These are phyloP conservation scores for Biscogniauxia mediterranea DNA, from an alignment of 2,329 filamentous ascomycete genomes.

Conservation along the genomic window DNA sequence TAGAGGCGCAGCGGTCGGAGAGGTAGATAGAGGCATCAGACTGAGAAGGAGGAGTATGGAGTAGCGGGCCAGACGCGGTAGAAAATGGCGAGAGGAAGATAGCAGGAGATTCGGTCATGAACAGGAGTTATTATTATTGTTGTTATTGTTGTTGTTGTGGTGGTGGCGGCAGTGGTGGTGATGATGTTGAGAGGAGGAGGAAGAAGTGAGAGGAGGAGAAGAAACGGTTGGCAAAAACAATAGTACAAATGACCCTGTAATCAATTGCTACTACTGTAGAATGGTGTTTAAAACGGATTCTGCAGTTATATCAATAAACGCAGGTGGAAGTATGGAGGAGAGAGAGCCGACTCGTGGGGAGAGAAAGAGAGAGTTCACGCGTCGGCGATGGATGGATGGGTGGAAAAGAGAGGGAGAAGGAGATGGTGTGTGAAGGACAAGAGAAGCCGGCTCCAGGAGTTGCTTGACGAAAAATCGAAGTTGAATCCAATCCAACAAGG, in stretches of 20 bases:
- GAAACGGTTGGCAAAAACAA: slow-evolving; percentile 22
- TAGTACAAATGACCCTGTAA: slow-evolving; percentile 27
- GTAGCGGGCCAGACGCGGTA: slow-evolving; percentile 32
- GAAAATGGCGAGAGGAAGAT: slow-evolving; percentile 1
- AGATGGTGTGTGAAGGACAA: slow-evolving; percentile 31
- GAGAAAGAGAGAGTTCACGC: slow-evolving; percentile 24
- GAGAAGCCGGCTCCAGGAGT: slow-evolving; percentile 26
- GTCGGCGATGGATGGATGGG: background rate
- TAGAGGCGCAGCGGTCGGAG: slow-evolving; percentile 66
- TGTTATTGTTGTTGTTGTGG: background rate
- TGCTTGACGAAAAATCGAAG: slow-evolving; percentile 24
- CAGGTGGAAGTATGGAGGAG: background rate
- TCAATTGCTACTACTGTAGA: slow-evolving; percentile 13
- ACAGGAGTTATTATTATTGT: background rate
- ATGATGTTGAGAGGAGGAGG: background rate
- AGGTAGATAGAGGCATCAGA: slow-evolving; percentile 88
- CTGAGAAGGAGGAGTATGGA: slow-evolving; percentile 49
- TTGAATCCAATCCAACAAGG: slow-evolving; percentile 13
- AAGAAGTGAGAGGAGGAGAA: slow-evolving; percentile 24
- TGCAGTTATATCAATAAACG: background rate
- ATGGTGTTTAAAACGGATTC: background rate
- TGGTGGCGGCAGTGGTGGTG: background rate
- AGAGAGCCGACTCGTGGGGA: slow-evolving; percentile 5
- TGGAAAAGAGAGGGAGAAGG: background rate
- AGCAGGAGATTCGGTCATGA: background rate